Base-by-base conservation (phyloP, 768 basidiomycete genomes). In the Lactifluus piperatus region DNA sequence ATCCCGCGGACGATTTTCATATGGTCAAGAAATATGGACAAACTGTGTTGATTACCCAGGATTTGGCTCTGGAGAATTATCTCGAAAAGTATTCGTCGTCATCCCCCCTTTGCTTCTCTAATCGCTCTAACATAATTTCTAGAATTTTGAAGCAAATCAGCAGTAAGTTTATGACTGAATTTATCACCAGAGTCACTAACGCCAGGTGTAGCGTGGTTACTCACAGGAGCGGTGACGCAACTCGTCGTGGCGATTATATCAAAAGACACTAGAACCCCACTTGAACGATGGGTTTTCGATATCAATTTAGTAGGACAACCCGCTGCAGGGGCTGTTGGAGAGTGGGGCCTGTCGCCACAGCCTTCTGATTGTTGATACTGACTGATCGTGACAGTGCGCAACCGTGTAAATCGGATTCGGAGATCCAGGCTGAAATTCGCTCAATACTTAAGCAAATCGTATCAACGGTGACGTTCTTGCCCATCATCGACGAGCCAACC, bases 11-110 rank as follows among this genome's bases (percentile, higher is more conserved):
- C 72, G 97, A 99, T 75, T 99, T 99, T 71, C 88, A 92, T 69
- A 94, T 97, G 91, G 95, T 99, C 60, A 99, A 98, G 73, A 99
- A 98, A 71, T 99, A 97, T 65, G 95, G 97, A 0, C 86, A 98
- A 69, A 94, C 92, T 0, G 90, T 99, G 53, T 79, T 98, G 26
- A 88, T 97, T 7, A 97, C 94, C 0, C 88, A 94, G 64, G 95
- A 99, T 65, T 83, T 94, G 48, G 88, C 88, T 4, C 75, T 99
- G 49, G 92, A 97, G 69, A 91, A 87, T 68, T 98, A 99, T 69
- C 80, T 98, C n/a, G 84, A 88, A 55, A 82, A 82, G 88, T 88
- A 65, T 29, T 71, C 65, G 14, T 16, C 26, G 30, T 45, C 43
- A 48, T 39, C 26, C 20, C 26, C 20, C 6, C 27, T 51, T 51